Evolutionary conservation across 441 rosid species (phyloP), one percentile per base, ranked within the genome.

Genomic region (Bocquillonia castaneifolia): DNA sequence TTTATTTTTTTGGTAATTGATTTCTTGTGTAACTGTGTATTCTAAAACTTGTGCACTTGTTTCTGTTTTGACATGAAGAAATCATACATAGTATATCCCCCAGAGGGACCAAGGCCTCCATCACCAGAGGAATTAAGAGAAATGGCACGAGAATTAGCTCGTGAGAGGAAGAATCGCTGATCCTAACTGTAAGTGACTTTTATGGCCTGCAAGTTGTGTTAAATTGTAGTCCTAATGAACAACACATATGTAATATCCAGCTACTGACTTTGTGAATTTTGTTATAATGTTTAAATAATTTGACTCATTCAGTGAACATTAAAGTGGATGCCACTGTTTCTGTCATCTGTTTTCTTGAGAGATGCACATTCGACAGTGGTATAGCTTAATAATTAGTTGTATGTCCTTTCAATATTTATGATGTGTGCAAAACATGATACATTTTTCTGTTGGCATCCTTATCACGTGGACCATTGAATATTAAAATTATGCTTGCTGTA

Each of bases 71-170:
- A 28, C 65, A 57, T 82, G 85, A 64, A 92, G 95, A 88, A 81
- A 53, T 83, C 93, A 10, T 93, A 93, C 56, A 56, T 91, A 39
- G 94, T 86, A 1, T 86, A 87, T 73, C 97, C 96, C 8, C 79
- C 88, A 5, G 88, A 85, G 64, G 90, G 73, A 66, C 83, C 79
- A 23, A 81, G 84, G 59, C 96, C 97, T n/a, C 97, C 81, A 37
- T 81, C 96, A 1, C 94, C 97, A 0, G 97, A 91, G 69, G 96
- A 93, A 73, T 68, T 91, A 3, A 85, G 97, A 74, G 96, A 90
- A 71, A 86, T 83, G 92, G 97, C 94, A 0, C 79, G 92, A 59
- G 94, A 91, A 68, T 82, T 93, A 57, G 90, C 88, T 28, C 87
- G 81, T 64, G 84, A 86, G 86, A 84, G 76, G 69, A 79, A 79